phyloP scores from a whole-genome alignment of 1,139 yeast species.

The Taphrina betulina region DNA sequence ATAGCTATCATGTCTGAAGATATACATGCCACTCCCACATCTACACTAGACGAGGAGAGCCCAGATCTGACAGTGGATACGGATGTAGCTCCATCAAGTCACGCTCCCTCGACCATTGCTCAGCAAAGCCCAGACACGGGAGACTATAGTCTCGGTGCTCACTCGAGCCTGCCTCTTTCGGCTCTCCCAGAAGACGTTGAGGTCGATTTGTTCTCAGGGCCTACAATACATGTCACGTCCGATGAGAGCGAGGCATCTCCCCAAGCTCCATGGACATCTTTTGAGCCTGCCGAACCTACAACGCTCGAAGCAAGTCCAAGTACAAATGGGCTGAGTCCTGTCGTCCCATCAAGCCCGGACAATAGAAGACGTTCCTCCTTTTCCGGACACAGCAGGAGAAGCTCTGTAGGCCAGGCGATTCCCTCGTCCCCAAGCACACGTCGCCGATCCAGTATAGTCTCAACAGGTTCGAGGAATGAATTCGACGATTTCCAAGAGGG shows the following conservation, averaged over 20 bases:
- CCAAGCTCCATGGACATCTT: too few species aligned
- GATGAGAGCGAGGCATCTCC: conserved; percentile 9
- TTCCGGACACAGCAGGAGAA: conserved; percentile 5
- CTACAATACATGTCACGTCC: conserved; percentile 1
- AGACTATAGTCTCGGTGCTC: too few species aligned
- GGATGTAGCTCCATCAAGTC: too few species aligned
- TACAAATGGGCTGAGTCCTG: background rate
- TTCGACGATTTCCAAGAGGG: conserved; percentile 21
- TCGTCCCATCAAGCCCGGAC: background rate
- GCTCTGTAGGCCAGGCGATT: background rate
- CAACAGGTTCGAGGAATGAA: conserved; percentile 5
- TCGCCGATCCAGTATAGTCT: conserved; percentile 13
- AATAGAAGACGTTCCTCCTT: conserved; percentile 2
- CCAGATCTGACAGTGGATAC: too few species aligned
- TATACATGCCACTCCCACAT: too few species aligned
- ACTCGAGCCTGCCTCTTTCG: background rate
- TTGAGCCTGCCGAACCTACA: too few species aligned
- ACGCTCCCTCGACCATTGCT: too few species aligned
- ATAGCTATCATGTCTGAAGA: too few species aligned
- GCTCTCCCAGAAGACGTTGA: background rate
- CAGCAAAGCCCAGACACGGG: too few species aligned
- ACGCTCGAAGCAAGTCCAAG: background rate
- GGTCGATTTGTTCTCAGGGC: background rate
- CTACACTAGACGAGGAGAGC: too few species aligned
- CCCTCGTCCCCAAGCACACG: conserved; percentile 7